phyloP scores from a whole-genome alignment of 208 protist species.

The Acanthamoeba culbertsoni region DNA sequence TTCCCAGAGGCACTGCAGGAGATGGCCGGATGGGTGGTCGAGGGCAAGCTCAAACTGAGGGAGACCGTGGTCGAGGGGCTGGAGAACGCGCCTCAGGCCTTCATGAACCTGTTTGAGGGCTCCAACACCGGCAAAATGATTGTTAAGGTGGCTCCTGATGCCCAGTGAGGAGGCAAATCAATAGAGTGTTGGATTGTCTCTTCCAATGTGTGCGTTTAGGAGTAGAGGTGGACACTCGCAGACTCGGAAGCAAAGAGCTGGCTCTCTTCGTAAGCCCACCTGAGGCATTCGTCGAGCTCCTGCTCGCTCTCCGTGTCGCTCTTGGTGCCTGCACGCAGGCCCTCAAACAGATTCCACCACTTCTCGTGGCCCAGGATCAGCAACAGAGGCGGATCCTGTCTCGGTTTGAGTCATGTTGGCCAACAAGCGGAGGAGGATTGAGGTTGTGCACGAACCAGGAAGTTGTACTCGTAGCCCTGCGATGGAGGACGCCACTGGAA shows the following conservation, averaged over 20 bases:
- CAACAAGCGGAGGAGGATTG: background rate
- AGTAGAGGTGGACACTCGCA: background rate
- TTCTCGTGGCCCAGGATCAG: slow-evolving; percentile 20
- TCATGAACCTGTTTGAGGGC: background rate
- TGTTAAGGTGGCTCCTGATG: slow-evolving; percentile 10
- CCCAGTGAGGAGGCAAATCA: background rate
- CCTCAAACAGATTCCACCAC: slow-evolving; percentile 35
- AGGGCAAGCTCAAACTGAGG: background rate
- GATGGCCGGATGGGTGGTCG: background rate
- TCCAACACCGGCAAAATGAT: slow-evolving; percentile 46
- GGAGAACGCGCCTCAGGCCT: background rate
- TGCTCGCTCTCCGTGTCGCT: background rate
- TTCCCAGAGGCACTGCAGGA: background rate
- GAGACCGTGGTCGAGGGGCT: slow-evolving; percentile 32
- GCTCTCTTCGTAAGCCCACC: background rate
- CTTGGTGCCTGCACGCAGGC: background rate
- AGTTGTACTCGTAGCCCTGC: slow-evolving; percentile 56
- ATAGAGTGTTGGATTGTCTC: no score
- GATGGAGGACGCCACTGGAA: slow-evolving; percentile 21
- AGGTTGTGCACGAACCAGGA: background rate
- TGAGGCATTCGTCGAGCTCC: background rate
- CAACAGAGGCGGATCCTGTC: slow-evolving; percentile 40
- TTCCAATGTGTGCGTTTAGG: background rate
- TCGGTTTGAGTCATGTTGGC: background rate
- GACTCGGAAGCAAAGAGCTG: background rate